phyloP scores from a whole-genome alignment of 371 early-diverging fungal species.

The Conidiobolus incongruus region DNA sequence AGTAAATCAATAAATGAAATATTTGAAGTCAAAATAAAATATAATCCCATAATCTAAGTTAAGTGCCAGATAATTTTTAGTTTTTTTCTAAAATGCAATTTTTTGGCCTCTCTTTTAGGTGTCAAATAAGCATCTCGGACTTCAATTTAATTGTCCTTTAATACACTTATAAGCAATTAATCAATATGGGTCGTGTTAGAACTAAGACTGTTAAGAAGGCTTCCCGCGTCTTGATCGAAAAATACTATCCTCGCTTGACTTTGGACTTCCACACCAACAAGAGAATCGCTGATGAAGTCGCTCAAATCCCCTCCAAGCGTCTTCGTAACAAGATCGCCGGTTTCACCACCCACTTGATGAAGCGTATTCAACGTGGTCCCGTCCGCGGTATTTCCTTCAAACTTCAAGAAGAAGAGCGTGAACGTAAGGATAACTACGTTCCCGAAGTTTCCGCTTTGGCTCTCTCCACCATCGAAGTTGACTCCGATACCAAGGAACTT shows the following conservation, averaged over 20 bases:
- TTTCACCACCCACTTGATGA: slow-evolving; percentile 99
- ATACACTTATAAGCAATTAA: slow-evolving; percentile 19
- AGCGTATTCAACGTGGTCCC: slow-evolving; percentile 97
- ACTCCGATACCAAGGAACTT: slow-evolving; percentile 83
- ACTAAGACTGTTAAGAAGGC: slow-evolving; percentile 27
- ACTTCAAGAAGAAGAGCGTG: slow-evolving; percentile 99
- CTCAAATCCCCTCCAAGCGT: slow-evolving; percentile 97
- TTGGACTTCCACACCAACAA: slow-evolving; percentile 99
- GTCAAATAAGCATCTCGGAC: too few species aligned
- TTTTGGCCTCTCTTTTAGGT: too few species aligned
- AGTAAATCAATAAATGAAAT: too few species aligned
- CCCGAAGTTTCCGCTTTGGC: slow-evolving; percentile 98
- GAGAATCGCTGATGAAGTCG: slow-evolving; percentile 94
- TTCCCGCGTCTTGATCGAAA: slow-evolving; percentile 98
- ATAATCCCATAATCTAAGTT: too few species aligned
- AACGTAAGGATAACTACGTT: slow-evolving; percentile 99
- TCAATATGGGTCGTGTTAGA: slow-evolving; percentile 15
- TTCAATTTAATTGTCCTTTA: too few species aligned
- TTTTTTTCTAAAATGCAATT: too few species aligned
- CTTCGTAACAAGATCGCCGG: slow-evolving; percentile 99
- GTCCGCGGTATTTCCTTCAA: slow-evolving; percentile 99
- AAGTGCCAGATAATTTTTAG: too few species aligned
- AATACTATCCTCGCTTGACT: slow-evolving; percentile 98
- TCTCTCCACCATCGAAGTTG: slow-evolving; percentile 82
- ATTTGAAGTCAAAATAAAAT: too few species aligned